Conservation (phyloP, 2,329 filamentous ascomycete genomes). For the Clonostachys solani region DNA sequence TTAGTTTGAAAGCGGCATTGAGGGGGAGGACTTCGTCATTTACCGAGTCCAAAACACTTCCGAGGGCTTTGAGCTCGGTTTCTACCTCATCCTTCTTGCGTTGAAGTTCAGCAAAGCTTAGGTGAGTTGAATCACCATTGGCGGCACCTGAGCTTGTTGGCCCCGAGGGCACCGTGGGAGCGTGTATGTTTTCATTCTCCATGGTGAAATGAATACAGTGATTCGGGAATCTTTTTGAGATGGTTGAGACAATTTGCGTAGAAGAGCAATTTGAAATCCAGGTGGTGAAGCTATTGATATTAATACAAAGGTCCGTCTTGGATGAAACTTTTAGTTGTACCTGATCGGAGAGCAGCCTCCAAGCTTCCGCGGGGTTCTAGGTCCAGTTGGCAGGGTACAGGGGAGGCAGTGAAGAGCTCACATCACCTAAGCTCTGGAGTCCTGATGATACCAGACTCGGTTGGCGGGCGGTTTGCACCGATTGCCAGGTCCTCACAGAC, state of each 20-base stretch:
- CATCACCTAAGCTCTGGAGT: too few species aligned
- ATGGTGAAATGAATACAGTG: not conserved
- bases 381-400: too few species aligned
- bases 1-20: constrained; percentile 13
- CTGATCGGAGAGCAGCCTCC: too few species aligned
- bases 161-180: constrained; percentile 65
- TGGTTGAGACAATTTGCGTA: too few species aligned
- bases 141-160: constrained; percentile 57
- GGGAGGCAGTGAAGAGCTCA: too few species aligned
- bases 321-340: too few species aligned
- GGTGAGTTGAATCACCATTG: constrained; percentile 58
- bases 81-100: constrained; percentile 81
- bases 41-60: constrained; percentile 85
- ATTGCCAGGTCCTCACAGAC: not conserved
- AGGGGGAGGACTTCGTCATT: constrained; percentile 12
- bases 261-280: too few species aligned
- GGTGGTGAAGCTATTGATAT: too few species aligned
- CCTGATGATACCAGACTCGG: constrained; percentile 6
- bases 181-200: constrained; percentile 51
- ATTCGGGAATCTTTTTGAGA: not conserved
- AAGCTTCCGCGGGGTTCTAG: too few species aligned
- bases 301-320: too few species aligned
- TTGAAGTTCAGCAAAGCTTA: constrained; percentile 77
- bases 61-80: constrained; percentile 78
- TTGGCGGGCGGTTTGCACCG: not conserved